phyloP scores from a whole-genome alignment of 2,329 filamentous ascomycete genomes.

The Aspergillus intermedius region DNA sequence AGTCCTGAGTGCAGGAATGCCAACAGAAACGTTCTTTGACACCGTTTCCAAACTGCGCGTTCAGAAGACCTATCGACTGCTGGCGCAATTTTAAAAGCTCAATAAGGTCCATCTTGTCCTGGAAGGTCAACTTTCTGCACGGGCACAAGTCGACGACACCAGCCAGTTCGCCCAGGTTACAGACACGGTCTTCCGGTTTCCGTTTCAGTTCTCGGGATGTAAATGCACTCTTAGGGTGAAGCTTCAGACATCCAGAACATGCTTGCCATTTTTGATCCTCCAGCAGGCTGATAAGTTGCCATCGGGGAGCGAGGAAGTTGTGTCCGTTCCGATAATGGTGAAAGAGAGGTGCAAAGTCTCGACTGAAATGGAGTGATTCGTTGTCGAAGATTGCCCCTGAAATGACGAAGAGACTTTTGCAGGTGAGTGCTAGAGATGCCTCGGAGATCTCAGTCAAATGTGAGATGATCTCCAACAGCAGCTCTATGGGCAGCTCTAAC shows the following conservation, averaged over 20 bases:
- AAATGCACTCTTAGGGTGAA: slow-evolving; percentile 32
- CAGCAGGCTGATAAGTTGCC: slow-evolving; percentile 31
- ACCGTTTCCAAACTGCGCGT: slow-evolving; percentile 22
- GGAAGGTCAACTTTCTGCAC: slow-evolving; percentile 35
- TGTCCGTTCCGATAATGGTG: slow-evolving; percentile 34
- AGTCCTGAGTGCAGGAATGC: slow-evolving; percentile 31
- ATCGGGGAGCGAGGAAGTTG: slow-evolving; percentile 30
- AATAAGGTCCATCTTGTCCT: slow-evolving; percentile 30
- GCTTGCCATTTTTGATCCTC: slow-evolving; percentile 30
- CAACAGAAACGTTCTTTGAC: slow-evolving; percentile 29
- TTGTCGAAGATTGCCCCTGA: slow-evolving; percentile 24
- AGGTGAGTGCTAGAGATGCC: slow-evolving; percentile 33
- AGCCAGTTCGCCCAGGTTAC: slow-evolving; percentile 28
- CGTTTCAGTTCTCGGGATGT: slow-evolving; percentile 27
- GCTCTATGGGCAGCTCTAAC: slow-evolving; percentile 32
- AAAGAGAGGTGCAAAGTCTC: slow-evolving; percentile 35
- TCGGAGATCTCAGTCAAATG: slow-evolving; percentile 29
- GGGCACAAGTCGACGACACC: slow-evolving; percentile 35
- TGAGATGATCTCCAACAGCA: slow-evolving; percentile 32
- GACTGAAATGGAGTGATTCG: slow-evolving; percentile 29
- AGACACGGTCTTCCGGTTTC: slow-evolving; percentile 26
- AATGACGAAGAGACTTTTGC: slow-evolving; percentile 31
- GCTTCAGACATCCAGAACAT: slow-evolving; percentile 33
- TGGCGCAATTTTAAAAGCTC: slow-evolving; percentile 27
- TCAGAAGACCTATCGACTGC: slow-evolving; percentile 18